phyloP scores from a whole-genome alignment of 208 protist species.

The Trichomonas gallinae region DNA sequence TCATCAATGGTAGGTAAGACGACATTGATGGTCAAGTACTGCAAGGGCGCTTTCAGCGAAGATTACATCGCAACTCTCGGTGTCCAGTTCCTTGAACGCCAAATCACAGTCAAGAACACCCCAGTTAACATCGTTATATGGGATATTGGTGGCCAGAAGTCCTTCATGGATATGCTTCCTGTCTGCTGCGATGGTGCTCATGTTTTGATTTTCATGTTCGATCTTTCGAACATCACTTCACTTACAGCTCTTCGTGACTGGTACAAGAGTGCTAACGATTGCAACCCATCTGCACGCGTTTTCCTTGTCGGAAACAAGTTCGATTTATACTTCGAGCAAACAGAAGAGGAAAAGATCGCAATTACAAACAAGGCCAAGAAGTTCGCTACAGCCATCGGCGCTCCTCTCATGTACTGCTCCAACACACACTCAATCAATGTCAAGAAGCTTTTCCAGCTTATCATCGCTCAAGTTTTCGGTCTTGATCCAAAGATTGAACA shows the following conservation, averaged over 20 bases:
- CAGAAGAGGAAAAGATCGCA: neutral
- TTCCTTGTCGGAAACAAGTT: conserved; percentile 22
- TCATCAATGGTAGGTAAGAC: conserved; percentile 39
- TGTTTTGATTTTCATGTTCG: conserved; percentile 12
- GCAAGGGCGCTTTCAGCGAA: conserved; percentile 44
- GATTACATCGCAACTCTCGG: conserved; percentile 50
- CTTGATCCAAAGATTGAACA: neutral
- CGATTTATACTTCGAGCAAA: neutral
- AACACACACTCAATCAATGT: neutral
- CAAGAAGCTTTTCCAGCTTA: conserved; percentile 3
- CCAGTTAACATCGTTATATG: conserved; percentile 17
- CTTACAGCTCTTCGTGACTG: neutral
- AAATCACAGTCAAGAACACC: neutral
- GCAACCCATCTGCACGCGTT: neutral
- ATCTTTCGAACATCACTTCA: neutral
- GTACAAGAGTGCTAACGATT: neutral
- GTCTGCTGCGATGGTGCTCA: conserved; percentile 6
- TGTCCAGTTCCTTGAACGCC: conserved; percentile 9
- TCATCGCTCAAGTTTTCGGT: neutral
- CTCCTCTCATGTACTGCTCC: neutral
- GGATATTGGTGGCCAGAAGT: conserved; percentile 16
- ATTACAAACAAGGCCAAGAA: conserved; percentile 12
- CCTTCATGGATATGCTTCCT: neutral
- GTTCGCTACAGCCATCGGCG: neutral
- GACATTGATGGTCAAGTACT: conserved; percentile 50